These are phyloP conservation scores for Phytophthora nicotianae DNA, from an alignment of 352 stramenopile species.

Conservation along the genomic window DNA sequence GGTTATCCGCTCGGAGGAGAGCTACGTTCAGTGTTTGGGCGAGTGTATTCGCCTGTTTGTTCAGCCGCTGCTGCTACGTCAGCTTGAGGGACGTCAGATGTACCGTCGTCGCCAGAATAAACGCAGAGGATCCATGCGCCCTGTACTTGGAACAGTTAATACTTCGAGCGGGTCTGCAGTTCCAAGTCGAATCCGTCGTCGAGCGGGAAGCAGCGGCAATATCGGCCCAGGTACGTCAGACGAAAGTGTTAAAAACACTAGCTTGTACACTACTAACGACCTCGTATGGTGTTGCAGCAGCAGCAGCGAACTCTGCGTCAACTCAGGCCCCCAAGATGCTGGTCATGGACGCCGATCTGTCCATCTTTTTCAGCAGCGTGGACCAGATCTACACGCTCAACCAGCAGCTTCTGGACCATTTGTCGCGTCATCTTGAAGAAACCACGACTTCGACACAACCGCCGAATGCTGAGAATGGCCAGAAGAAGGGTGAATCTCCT, in stretches of 20 bases:
- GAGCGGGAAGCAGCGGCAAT: constrained; percentile 41
- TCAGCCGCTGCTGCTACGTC: constrained; percentile 75
- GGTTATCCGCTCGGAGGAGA: constrained; percentile 84
- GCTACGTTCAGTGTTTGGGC: constrained; percentile 81
- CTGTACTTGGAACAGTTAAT: constrained; percentile 41
- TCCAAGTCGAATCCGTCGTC: constrained; percentile 25
- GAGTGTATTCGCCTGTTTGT: constrained; percentile 88
- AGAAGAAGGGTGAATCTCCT: constrained; percentile 9
- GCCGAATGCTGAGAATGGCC: constrained; percentile 17
- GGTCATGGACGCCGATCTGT: constrained; percentile 84
- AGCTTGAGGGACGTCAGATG: constrained; percentile 82
- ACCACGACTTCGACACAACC: constrained; percentile 34
- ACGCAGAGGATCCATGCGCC: constrained; percentile 60
- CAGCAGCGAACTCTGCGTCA: constrained; percentile 33
- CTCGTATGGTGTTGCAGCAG: constrained; percentile 33
- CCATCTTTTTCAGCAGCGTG: constrained; percentile 89
- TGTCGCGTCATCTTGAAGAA: constrained; percentile 79
- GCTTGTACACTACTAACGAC: constrained; percentile 46
- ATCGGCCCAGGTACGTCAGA: constrained; percentile 30
- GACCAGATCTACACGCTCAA: constrained; percentile 90
- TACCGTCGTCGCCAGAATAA: constrained; percentile 67
- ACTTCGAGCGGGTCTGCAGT: constrained; percentile 14
- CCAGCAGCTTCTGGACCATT: constrained; percentile 86
- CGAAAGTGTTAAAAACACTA: constrained; percentile 54
- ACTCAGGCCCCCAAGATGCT: constrained; percentile 47